A percentile compares a stretch with the other conserved stretches of the same genome.
These are phyloP conservation scores for Globisporangium spiculum DNA, from an alignment of 352 stramenopile genomes.

Conservation along the genomic window DNA sequence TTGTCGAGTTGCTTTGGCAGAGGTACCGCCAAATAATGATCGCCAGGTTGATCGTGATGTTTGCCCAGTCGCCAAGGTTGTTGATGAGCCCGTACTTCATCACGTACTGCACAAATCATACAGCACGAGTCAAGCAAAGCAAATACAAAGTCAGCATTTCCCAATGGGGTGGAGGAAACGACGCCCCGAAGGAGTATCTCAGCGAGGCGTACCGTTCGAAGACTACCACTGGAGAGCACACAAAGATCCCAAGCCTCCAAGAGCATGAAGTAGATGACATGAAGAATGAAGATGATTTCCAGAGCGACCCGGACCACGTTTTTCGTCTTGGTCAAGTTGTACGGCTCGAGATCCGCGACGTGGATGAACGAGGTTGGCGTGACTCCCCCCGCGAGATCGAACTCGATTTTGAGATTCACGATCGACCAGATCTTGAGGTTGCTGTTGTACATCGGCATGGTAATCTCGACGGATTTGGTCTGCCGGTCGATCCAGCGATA, in stretches of 20 bases:
- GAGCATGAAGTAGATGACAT: constrained; percentile 61
- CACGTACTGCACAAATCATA: constrained; percentile 39
- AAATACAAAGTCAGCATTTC: background rate
- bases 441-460: constrained; percentile 58
- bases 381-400: constrained; percentile 59
- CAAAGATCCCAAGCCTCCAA: constrained; percentile 65
- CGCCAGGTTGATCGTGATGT: constrained; percentile 50
- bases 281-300: constrained; percentile 42
- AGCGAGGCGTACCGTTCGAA: constrained; percentile 33
- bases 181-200: background rate
- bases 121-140: background rate
- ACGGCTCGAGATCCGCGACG: constrained; percentile 63
- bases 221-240: constrained; percentile 51
- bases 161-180: background rate
- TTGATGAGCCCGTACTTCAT: constrained; percentile 61
- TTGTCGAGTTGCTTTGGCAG: constrained; percentile 37
- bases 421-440: constrained; percentile 65
- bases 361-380: constrained; percentile 40
- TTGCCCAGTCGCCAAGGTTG: constrained; percentile 64
- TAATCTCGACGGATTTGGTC: constrained; percentile 53
- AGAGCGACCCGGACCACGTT: constrained; percentile 46
- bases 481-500: constrained; percentile 60
- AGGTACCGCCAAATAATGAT: constrained; percentile 63
- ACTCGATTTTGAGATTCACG: constrained; percentile 49
- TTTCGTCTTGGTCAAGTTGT: constrained; percentile 47